A percentile compares a stretch with the other conserved stretches of the same genome.
Conservation (phyloP, 202 grass and related monocot species). For the Carex arenaria region DNA sequence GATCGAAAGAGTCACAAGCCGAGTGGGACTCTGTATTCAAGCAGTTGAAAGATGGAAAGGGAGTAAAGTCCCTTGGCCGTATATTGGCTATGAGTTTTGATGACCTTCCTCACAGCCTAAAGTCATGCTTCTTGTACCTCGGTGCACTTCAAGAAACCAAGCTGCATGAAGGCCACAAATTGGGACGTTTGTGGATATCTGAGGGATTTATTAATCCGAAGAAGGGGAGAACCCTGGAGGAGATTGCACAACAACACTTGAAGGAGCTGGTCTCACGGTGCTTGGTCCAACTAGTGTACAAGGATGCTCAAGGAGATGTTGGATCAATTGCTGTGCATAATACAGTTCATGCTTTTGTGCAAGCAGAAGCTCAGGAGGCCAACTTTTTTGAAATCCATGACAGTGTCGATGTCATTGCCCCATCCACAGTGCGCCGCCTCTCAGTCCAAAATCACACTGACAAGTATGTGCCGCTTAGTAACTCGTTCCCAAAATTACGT, state of each 20-base stretch:
- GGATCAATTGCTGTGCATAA: slow-evolving; percentile 29
- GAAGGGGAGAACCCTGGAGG: slow-evolving; percentile 27
- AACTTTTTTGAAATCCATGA: slow-evolving; percentile 62
- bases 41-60: slow-evolving; percentile 21
- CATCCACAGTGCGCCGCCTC: slow-evolving; percentile 58
- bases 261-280: slow-evolving; percentile 37
- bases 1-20: slow-evolving; percentile 43
- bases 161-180: not conserved
- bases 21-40: slow-evolving; percentile 55
- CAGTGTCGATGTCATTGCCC: slow-evolving; percentile 54
- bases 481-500: slow-evolving; percentile 45
- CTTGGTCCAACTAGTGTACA: slow-evolving; percentile 10
- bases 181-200: slow-evolving; percentile 30
- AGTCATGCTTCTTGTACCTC: slow-evolving; percentile 48
- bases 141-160: slow-evolving; percentile 14
- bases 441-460: slow-evolving; percentile 37
- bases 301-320: not conserved
- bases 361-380: slow-evolving; percentile 55
- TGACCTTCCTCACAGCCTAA: slow-evolving; percentile 37
- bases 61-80: slow-evolving; percentile 11
- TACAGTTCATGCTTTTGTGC: slow-evolving; percentile 47
- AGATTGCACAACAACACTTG: slow-evolving; percentile 25
- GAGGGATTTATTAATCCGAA: slow-evolving; percentile 44
- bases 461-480: slow-evolving; percentile 35
- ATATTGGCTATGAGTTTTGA: slow-evolving; percentile 37